A percentile compares a stretch with the other conserved stretches of the same genome.
phyloP scores from a whole-genome alignment of 495 filamentous ascomycete genomes.

The Coniosporium apollinis region DNA sequence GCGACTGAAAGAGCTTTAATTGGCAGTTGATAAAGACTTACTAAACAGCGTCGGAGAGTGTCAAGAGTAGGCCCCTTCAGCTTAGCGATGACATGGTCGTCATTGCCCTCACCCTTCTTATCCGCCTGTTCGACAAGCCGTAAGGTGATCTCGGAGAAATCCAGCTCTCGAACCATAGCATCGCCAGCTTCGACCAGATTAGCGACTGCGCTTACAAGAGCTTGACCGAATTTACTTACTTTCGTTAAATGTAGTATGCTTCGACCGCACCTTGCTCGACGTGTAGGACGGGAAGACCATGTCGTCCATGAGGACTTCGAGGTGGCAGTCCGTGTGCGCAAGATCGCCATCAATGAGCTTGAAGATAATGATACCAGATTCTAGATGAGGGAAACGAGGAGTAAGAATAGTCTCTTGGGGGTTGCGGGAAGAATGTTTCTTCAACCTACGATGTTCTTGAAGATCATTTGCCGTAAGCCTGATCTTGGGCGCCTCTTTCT shows the following conservation, averaged over 20 bases:
- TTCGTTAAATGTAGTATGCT: slow-evolving; percentile 58
- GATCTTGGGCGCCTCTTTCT: slow-evolving; percentile 54
- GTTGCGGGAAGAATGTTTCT: background rate
- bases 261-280: slow-evolving; percentile 54
- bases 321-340: slow-evolving; percentile 51
- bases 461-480: slow-evolving; percentile 64
- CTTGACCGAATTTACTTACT: too few species aligned
- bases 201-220: too few species aligned
- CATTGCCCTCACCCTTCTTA: slow-evolving; percentile 50
- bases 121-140: slow-evolving; percentile 61
- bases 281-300: slow-evolving; percentile 78
- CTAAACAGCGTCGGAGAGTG: slow-evolving; percentile 70
- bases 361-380: slow-evolving; percentile 88
- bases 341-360: slow-evolving; percentile 79
- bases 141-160: slow-evolving; percentile 84
- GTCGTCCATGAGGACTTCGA: slow-evolving; percentile 90
- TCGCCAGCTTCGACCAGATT: slow-evolving; percentile 48
- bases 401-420: background rate
- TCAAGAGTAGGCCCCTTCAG: slow-evolving; percentile 71
- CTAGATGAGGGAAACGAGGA: slow-evolving; percentile 20
- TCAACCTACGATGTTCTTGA: slow-evolving; percentile 45
- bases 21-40: too few species aligned
- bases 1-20: too few species aligned
- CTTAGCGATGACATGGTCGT: slow-evolving; percentile 61
- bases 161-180: slow-evolving; percentile 88